phyloP scores from a whole-genome alignment of 345 rosid species.

The Combretum micranthum region DNA sequence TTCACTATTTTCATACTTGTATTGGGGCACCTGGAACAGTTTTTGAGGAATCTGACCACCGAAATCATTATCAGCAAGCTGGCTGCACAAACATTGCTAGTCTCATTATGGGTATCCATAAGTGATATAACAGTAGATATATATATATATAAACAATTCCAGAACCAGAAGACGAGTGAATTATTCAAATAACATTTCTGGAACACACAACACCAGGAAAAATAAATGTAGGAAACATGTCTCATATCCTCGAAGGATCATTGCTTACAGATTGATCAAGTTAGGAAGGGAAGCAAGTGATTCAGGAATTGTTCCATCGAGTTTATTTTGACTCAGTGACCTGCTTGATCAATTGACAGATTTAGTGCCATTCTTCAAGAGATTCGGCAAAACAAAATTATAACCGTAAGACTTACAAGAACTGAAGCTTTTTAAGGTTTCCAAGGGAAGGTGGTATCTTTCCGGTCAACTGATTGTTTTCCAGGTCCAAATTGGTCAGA shows the following conservation, averaged over 20 bases:
- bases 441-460: slow-evolving; percentile 79
- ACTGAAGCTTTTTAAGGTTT: slow-evolving; percentile 77
- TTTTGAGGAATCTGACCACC: slow-evolving; percentile 66
- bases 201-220: neutral
- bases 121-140: neutral
- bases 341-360: slow-evolving; percentile 31
- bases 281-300: slow-evolving; percentile 53
- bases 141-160: slow-evolving; percentile 4
- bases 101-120: slow-evolving; percentile 7
- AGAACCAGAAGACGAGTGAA: neutral
- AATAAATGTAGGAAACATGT: neutral
- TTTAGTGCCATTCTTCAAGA: neutral
- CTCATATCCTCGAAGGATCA: slow-evolving; percentile 1
- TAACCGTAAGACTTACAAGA: slow-evolving; percentile 58
- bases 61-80: slow-evolving; percentile 67
- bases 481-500: slow-evolving; percentile 85
- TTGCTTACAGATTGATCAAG: slow-evolving; percentile 73
- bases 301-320: slow-evolving; percentile 64
- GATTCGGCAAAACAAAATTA: slow-evolving; percentile 7
- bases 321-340: slow-evolving; percentile 83
- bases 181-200: neutral
- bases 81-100: slow-evolving; percentile 44
- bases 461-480: slow-evolving; percentile 69
- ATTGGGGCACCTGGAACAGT: slow-evolving; percentile 54
- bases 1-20: slow-evolving; percentile 48